These are phyloP conservation scores for Dactylellina cionopaga DNA, from an alignment of 2,329 filamentous ascomycete genomes.

Conservation along the genomic window DNA sequence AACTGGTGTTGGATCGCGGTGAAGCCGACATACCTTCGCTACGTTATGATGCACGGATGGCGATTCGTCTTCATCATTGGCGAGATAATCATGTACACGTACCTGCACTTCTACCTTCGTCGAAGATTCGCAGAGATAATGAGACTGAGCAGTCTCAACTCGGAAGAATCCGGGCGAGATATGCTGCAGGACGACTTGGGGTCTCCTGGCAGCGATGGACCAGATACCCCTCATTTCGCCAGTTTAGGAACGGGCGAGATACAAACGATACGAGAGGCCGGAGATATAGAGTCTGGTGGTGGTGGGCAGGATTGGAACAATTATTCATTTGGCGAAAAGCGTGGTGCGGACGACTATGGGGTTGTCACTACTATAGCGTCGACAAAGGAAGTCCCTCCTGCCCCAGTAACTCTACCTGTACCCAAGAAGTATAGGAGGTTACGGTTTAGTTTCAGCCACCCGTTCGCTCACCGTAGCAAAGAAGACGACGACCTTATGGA, in stretches of 20 bases:
- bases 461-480: conserved; percentile 21
- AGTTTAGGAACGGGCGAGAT: no score
- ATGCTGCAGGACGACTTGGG: not conserved
- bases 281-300: no score
- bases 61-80: conserved; percentile 62
- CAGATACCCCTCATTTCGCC: no score
- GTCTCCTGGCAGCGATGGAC: no score
- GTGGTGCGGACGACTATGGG: no score
- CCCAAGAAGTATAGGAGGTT: not conserved
- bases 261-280: no score
- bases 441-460: conserved; percentile 28
- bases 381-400: not conserved
- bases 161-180: not conserved
- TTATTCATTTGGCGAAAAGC: no score
- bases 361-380: not conserved
- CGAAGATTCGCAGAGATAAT: conserved; percentile 23
- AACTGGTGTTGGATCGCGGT: conserved; percentile 65
- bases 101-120: conserved; percentile 60
- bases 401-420: not conserved
- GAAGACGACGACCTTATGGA: conserved; percentile 23
- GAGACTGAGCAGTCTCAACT: not conserved
- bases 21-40: conserved; percentile 60
- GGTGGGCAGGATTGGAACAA: no score
- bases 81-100: conserved; percentile 62
- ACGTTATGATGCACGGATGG: conserved; percentile 64